A percentile compares a stretch with the other conserved stretches of the same genome.
phyloP scores from a whole-genome alignment of 176 grass and related monocot genomes.

The Carex littledalei region DNA sequence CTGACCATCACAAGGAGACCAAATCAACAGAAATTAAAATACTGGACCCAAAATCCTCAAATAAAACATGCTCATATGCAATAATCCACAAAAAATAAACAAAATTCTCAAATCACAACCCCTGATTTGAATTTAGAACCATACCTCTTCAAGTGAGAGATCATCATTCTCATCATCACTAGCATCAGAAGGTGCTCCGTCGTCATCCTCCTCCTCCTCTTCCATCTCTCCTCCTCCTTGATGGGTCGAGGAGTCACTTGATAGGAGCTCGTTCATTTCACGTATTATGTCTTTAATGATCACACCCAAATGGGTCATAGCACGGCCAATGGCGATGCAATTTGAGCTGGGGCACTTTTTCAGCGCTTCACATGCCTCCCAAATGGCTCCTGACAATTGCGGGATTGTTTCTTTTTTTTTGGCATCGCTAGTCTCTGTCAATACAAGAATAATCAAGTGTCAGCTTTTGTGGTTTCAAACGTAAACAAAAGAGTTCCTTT shows the following conservation, averaged over 20 bases:
- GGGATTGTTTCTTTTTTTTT: slow-evolving; percentile 47
- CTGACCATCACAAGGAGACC: background rate
- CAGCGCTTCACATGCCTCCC: slow-evolving; percentile 81
- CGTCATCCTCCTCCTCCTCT: slow-evolving; percentile 55
- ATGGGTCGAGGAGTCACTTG: slow-evolving; percentile 36
- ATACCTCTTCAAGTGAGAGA: slow-evolving; percentile 64
- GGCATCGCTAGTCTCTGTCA: slow-evolving; percentile 46
- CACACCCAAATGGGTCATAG: slow-evolving; percentile 69
- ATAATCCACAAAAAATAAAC: background rate
- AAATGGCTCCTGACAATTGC: slow-evolving; percentile 56
- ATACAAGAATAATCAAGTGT: slow-evolving; percentile 2
- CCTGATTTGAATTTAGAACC: background rate
- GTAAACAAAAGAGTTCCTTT: background rate
- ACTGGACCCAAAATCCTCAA: background rate
- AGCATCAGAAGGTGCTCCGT: background rate
- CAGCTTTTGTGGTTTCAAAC: background rate
- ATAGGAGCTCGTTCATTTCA: slow-evolving; percentile 79
- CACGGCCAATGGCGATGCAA: slow-evolving; percentile 56
- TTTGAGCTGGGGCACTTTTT: slow-evolving; percentile 77
- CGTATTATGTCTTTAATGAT: slow-evolving; percentile 79
- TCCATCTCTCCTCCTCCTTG: slow-evolving; percentile 21
- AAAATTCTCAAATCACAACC: background rate
- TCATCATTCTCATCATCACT: slow-evolving; percentile 55
- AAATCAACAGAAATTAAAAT: background rate
- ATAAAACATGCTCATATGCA: background rate